Base-by-base conservation (phyloP, 257 asterid genomes). In the Plantago elongata region DNA sequence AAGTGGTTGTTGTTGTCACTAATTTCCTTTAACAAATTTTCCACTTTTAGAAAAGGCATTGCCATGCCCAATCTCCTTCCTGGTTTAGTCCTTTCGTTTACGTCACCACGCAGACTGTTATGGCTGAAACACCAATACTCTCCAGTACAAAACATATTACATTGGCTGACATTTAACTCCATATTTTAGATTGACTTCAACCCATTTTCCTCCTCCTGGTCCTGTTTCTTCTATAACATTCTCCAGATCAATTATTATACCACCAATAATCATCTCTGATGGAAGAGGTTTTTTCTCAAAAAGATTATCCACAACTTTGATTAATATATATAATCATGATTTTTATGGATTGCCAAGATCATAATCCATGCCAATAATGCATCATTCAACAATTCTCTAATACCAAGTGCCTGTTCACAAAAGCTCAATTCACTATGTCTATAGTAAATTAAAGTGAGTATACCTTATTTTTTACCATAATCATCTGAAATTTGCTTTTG, bases 1-100 rank as follows among this genome's bases (percentile, higher is more conserved):
- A 57, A 60, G 82, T 77, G 81, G 78, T 59, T 57, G 70, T 64
- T 63, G 83, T 49, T 73, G 83, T 75, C 84, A 80, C 77, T 64
- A 57, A 69, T 70, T 81, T 64, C 62, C 63, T 64, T 70, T 61
- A 45, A 70, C 73, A 75, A 69, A 47, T 55, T 73, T 50, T 61
- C 77, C 60, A 78, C 79, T 75, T 72, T 73, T 50, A 52, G 74
- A 63, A 77, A 70, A 75, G 62, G 75, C 65, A 66, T 65, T 68
- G 46, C 75, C 74, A 62, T 54, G 51, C 63, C 68, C 69, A 45
- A 43, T 64, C 61, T 67, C 52, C 65, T 47, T 43, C 67, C 64
- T 55, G 69, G 64, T 70, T 69, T 65, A 61, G 51, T 69, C 69
- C 75, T 57, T 73, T 72, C 68, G 64, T 70, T 64, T 59, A 73